A percentile compares a stretch with the other conserved stretches of the same genome.
These are phyloP conservation scores for Begonia peltatifolia DNA, from an alignment of 306 rosid genomes.

Conservation along the genomic window DNA sequence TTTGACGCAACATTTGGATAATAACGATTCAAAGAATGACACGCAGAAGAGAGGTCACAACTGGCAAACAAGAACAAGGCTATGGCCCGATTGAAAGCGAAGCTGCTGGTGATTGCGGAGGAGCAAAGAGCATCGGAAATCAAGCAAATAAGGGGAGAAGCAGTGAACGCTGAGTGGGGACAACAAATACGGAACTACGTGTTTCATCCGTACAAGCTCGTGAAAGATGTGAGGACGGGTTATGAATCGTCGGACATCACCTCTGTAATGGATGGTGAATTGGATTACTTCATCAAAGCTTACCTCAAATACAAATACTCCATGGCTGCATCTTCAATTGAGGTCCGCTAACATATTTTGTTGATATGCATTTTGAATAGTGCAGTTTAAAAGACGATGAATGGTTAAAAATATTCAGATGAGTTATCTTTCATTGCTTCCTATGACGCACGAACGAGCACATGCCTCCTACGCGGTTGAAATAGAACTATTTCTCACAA, in stretches of 20 bases:
- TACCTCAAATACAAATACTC: conserved; percentile 71
- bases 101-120: conserved; percentile 73
- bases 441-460: no score
- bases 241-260: conserved; percentile 58
- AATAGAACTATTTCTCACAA: no score
- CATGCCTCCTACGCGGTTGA: no score
- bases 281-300: conserved; percentile 80
- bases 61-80: conserved; percentile 77
- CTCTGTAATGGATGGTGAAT: conserved; percentile 88
- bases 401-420: no score
- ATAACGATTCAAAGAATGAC: no score
- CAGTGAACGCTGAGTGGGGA: conserved; percentile 97
- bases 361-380: no score
- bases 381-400: no score
- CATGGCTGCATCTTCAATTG: conserved; percentile 26
- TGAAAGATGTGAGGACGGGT: conserved; percentile 87
- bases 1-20: not conserved
- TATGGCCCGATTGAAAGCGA: conserved; percentile 75
- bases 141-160: conserved; percentile 88
- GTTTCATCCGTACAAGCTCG: conserved; percentile 89
- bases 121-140: conserved; percentile 87
- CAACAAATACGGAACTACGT: conserved; percentile 93
- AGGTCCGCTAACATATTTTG: conserved; percentile 10
- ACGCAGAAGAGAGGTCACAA: conserved; percentile 93
- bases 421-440: no score